Evolutionary conservation across 2,329 filamentous ascomycete species (phyloP).

Genomic region (Ophiostoma quercus): DNA sequence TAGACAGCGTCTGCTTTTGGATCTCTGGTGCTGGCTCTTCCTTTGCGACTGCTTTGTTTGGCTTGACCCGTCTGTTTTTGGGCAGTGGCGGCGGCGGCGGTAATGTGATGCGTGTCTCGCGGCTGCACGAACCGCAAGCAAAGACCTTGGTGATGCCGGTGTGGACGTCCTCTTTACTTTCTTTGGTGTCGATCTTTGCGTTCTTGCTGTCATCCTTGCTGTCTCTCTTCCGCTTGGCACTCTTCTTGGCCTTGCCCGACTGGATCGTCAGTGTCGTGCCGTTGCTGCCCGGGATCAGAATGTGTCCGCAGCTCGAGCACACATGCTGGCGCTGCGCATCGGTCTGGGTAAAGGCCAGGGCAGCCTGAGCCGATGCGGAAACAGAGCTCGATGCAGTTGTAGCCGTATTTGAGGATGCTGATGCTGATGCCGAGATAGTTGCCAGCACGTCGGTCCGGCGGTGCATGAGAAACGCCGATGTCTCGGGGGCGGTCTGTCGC

Average conservation of each 20-base stretch:
- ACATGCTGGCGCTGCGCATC: constrained; percentile 50
- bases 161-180: background rate
- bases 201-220: background rate
- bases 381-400: constrained; percentile 33
- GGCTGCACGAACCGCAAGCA: constrained; percentile 44
- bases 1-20: background rate
- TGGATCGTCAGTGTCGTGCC: constrained; percentile 39
- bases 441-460: constrained; percentile 45
- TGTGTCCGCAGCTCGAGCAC: constrained; percentile 57
- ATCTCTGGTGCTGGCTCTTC: constrained; percentile 15
- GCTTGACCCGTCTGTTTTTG: constrained; percentile 24
- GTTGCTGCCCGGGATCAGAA: constrained; percentile 51
- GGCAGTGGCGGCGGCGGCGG: constrained; percentile 36
- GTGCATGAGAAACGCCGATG: constrained; percentile 56
- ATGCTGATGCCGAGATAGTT: constrained; percentile 30
- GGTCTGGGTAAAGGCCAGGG: constrained; percentile 30
- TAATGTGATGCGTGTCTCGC: constrained; percentile 41
- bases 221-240: constrained; percentile 1
- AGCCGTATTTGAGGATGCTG: background rate
- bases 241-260: constrained; percentile 26
- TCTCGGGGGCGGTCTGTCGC: constrained; percentile 47
- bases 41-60: constrained; percentile 24
- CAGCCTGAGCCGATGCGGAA: background rate
- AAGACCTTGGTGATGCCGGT: constrained; percentile 38
- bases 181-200: background rate